A percentile compares a stretch with the other conserved stretches of the same genome.
Evolutionary conservation across 345 rosid species (phyloP).

Genomic region (Acer yangbiense): DNA sequence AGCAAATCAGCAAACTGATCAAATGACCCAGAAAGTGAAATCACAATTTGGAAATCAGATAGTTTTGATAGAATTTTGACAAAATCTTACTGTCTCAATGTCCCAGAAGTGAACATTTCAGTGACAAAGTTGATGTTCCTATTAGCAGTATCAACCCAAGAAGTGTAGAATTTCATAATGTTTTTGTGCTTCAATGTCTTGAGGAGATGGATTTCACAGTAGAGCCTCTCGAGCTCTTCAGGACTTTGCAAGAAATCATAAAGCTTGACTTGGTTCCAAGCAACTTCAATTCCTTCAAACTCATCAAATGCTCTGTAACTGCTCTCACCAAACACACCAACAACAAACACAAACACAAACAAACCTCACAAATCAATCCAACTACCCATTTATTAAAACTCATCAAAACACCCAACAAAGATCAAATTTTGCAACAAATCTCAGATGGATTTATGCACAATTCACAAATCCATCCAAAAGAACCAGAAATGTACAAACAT

Average conservation of each 20-base stretch:
- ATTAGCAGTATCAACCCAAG: slow-evolving; percentile 87
- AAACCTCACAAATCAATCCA: slow-evolving; percentile 28
- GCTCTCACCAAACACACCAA: slow-evolving; percentile 35
- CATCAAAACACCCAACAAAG: slow-evolving; percentile 19
- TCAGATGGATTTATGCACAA: background rate
- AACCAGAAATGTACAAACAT: background rate
- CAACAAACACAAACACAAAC: slow-evolving; percentile 5
- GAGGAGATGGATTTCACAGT: slow-evolving; percentile 92
- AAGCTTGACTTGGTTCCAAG: slow-evolving; percentile 99
- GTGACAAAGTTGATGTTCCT: slow-evolving; percentile 91
- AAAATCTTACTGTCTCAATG: slow-evolving; percentile 76
- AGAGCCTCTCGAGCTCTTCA: slow-evolving; percentile 92
- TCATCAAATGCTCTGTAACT: slow-evolving; percentile 96
- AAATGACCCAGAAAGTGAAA: too few relatives aligned
- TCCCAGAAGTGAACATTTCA: slow-evolving; percentile 96
- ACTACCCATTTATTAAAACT: slow-evolving; percentile 22
- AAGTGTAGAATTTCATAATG: slow-evolving; percentile 89
- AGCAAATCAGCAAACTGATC: background rate
- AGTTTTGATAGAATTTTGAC: background rate
- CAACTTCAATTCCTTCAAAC: slow-evolving; percentile 92
- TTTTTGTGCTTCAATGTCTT: slow-evolving; percentile 86
- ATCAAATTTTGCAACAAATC: slow-evolving; percentile 18
- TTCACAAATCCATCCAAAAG: slow-evolving; percentile 13
- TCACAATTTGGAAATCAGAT: background rate
- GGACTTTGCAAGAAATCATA: slow-evolving; percentile 89